Conservation (phyloP, 2,329 filamentous ascomycete genomes). For the Rutstroemia sp. region DNA sequence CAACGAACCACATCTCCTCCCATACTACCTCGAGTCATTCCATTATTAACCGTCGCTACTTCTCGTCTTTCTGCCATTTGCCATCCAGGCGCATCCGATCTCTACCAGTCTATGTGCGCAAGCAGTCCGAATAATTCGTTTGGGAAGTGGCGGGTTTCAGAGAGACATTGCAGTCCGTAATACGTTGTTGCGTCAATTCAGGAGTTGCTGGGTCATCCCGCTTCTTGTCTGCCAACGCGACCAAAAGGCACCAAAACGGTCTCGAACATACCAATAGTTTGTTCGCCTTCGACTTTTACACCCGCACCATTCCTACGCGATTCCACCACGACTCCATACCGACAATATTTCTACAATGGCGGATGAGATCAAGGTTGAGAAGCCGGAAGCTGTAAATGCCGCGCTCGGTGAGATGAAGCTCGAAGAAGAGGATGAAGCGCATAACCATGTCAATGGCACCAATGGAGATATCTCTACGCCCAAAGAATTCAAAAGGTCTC, state of each 20-base stretch:
- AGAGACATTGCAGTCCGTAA: neutral
- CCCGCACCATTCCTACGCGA: constrained; percentile 3
- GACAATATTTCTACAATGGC: constrained; percentile 21
- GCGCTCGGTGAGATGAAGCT: constrained; percentile 30
- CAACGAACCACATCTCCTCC: neutral
- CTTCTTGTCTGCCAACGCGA: constrained; percentile 1
- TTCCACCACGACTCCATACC: constrained; percentile 3
- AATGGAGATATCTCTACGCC: constrained; percentile 15
- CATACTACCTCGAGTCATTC: constrained; percentile 2
- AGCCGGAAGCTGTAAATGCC: constrained; percentile 25
- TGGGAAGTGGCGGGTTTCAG: neutral
- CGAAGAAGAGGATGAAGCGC: constrained; percentile 17
- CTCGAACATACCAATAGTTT: constrained; percentile 1
- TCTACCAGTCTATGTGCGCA: constrained; percentile 9
- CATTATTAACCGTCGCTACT: constrained; percentile 8
- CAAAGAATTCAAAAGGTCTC: constrained; percentile 18
- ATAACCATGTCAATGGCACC: constrained; percentile 21
- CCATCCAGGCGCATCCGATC: constrained; percentile 15
- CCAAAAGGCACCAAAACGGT: neutral
- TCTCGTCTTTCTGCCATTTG: constrained; percentile 7
- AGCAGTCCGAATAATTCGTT: constrained; percentile 2
- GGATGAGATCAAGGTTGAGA: constrained; percentile 22
- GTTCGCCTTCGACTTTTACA: constrained; percentile 5
- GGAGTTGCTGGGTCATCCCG: neutral
- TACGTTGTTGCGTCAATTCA: neutral